Base-by-base conservation (phyloP, 306 rosid genomes). In the Myrica gale region DNA sequence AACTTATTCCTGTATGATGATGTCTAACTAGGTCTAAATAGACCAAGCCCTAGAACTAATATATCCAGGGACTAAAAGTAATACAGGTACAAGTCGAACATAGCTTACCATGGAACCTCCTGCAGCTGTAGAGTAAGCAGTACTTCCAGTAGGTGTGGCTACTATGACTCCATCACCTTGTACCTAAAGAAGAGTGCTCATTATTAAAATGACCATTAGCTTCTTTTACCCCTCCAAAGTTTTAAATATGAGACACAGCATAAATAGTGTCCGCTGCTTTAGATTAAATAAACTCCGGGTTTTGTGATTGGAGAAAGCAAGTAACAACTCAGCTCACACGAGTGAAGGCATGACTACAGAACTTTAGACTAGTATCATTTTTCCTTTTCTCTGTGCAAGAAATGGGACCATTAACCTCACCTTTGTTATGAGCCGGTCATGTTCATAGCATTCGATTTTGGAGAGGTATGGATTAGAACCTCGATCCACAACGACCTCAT, bases 391-490 rank as follows among this genome's bases (percentile, higher is more conserved):
- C 54, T 32, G 32, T n/a, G 67, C 48, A 76, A 69, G 57, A 71
- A 58, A 78, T 69, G 74, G 32, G 70, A 9, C 46, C 67, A 74
- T 21, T 47, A 81, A 82, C 80, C 85, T 75, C 75, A 87, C 99
- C 96, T 95, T 95, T 75, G 99, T 95, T 85, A 95, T 95, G 81
- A 95, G 97, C 73, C 96, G 89, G 81, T 89, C 91, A 42, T 80
- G 97, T 81, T 95, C 99, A 75, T 90, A 95, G 81, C 97, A 92
- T 82, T 95, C 99, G 66, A 95, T 87, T 87, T 92, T 95, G 51
- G 99, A 95, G 70, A 95, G 99, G 86, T 95, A 95, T 41, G 99
- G 99, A 83, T 92, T 95, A 76, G 99, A 92, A 77, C 99, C 99
- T 75, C 99, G 97, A 82, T 95, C 99, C 48, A 92, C 86, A 73